These are phyloP conservation scores for Zasmidium citrigriseum DNA, from an alignment of 2,329 filamentous ascomycete genomes.

Conservation along the genomic window DNA sequence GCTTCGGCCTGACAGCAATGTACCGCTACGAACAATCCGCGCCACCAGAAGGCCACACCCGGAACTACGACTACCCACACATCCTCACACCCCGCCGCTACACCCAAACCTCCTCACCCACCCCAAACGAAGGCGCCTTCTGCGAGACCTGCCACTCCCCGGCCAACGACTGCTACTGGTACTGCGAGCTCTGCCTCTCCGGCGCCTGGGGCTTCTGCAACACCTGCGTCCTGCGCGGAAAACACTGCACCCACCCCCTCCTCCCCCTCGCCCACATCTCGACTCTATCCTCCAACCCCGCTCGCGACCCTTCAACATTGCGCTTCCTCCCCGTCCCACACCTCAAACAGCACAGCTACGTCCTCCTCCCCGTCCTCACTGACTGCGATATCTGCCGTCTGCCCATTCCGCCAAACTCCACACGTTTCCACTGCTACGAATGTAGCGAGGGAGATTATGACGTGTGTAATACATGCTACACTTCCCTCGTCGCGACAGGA, in stretches of 20 bases:
- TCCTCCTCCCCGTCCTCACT: slow-evolving; percentile 58
- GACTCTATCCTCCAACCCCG: slow-evolving; percentile 25
- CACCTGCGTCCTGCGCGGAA: slow-evolving; percentile 78
- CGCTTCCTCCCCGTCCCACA: slow-evolving; percentile 29
- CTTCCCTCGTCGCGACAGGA: slow-evolving; percentile 61
- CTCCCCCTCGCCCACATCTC: slow-evolving; percentile 68
- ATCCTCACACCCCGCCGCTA: slow-evolving; percentile 52
- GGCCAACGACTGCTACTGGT: slow-evolving; percentile 86
- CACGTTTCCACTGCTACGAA: slow-evolving; percentile 76
- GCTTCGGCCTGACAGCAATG: slow-evolving; percentile 75
- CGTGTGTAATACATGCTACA: slow-evolving; percentile 78
- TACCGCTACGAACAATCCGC: slow-evolving; percentile 38
- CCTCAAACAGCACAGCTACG: slow-evolving; percentile 44
- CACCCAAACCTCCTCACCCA: slow-evolving; percentile 14
- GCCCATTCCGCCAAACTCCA: slow-evolving; percentile 67
- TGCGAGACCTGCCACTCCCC: slow-evolving; percentile 74
- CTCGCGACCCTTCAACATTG: slow-evolving; percentile 21
- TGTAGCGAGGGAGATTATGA: slow-evolving; percentile 86
- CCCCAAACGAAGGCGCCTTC: slow-evolving; percentile 76
- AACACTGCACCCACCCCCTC: slow-evolving; percentile 78
- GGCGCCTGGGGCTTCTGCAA: slow-evolving; percentile 96
- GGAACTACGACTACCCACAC: slow-evolving; percentile 52
- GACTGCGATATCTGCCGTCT: slow-evolving; percentile 78
- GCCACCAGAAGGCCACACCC: slow-evolving; percentile 44
- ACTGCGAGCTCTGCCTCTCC: slow-evolving; percentile 82